Percentiles rank a stretch among this genome's conserved stretches.
Conservation (phyloP, 331 rosid genomes). For the Stylosanthes scabra region DNA sequence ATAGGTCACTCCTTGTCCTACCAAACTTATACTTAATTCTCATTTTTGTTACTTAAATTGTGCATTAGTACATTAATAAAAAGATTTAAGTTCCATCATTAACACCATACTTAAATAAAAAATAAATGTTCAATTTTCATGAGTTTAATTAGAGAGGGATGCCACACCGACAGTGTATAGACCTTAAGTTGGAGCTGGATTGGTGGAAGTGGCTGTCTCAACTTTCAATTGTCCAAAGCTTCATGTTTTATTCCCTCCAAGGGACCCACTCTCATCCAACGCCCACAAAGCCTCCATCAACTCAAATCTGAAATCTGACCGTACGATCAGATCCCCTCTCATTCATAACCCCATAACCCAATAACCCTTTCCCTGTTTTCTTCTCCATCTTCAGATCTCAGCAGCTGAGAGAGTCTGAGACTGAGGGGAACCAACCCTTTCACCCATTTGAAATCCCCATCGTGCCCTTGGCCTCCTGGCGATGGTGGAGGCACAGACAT, state of each 20-base stretch:
- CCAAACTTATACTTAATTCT: background rate
- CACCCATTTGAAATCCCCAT: background rate
- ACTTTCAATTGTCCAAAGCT: background rate
- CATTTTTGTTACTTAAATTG: background rate
- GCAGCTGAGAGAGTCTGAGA: background rate
- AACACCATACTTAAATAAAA: background rate
- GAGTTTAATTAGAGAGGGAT: background rate
- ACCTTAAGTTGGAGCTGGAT: background rate
- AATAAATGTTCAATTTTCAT: too few relatives aligned
- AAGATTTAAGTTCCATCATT: background rate
- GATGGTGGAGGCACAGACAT: conserved; percentile 10
- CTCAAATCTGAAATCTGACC: conserved; percentile 31
- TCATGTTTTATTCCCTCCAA: conserved; percentile 19
- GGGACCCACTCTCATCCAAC: conserved; percentile 29
- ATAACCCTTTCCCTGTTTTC: background rate
- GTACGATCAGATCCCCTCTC: conserved; percentile 35
- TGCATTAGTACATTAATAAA: background rate
- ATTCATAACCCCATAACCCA: background rate
- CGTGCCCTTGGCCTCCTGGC: background rate
- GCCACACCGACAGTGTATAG: background rate
- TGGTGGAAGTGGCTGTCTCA: background rate
- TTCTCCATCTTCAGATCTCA: conserved; percentile 21
- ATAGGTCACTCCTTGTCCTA: background rate
- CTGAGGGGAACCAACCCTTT: background rate
- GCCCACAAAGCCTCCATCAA: background rate